These are phyloP conservation scores for Medicago lupulina DNA, from an alignment of 306 rosid species.

Conservation along the genomic window DNA sequence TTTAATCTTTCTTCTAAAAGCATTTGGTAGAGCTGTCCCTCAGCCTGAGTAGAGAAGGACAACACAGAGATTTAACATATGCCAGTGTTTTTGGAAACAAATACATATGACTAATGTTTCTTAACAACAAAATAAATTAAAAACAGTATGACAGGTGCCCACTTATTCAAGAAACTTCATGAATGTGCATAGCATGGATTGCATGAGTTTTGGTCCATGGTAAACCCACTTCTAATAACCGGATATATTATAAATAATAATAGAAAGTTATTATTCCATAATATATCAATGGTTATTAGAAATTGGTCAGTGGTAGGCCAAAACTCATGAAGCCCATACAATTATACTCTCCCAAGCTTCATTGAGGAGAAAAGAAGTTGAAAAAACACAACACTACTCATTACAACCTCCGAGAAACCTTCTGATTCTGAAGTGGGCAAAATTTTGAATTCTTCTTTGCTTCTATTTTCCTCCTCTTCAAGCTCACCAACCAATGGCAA, in stretches of 20 bases:
- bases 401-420: constrained; percentile 76
- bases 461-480: constrained; percentile 58
- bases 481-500: constrained; percentile 73
- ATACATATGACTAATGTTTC: constrained; percentile 26
- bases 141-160: constrained; percentile 14
- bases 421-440: constrained; percentile 58
- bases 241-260: neutral
- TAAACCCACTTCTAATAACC: neutral
- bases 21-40: constrained; percentile 64
- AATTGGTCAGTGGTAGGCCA: neutral
- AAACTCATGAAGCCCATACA: neutral
- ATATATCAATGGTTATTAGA: neutral
- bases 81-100: constrained; percentile 30
- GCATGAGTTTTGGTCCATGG: neutral
- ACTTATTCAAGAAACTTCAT: constrained; percentile 17
- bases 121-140: constrained; percentile 25
- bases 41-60: constrained; percentile 57
- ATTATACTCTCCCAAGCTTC: constrained; percentile 13
- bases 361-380: constrained; percentile 28
- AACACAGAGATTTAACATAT: constrained; percentile 22
- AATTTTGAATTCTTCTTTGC: constrained; percentile 56
- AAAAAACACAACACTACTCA: constrained; percentile 27
- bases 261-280: neutral
- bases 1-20: constrained; percentile 90
- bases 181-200: neutral